Base-by-base conservation (phyloP, 805 yeast species). In the Teunomyces barrocoloradensis region DNA sequence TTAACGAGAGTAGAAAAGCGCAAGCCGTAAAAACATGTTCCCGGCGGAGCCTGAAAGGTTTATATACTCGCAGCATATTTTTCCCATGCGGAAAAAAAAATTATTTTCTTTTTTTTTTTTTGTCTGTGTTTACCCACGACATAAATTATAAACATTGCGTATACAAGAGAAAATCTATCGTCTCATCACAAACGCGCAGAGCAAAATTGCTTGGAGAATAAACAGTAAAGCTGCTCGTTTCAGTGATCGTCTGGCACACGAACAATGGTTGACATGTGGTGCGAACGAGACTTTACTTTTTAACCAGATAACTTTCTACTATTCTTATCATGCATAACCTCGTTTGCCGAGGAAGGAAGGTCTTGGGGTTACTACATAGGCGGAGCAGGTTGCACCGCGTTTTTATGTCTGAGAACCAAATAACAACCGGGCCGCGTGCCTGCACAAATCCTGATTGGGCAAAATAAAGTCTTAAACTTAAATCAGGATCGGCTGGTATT, bases 1-100 rank as follows among this genome's bases (percentile, higher is more conserved):
- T 37, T 37, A 37, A 37, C 40, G 40, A 37, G 25, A 37, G 34
- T 32, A 32, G 39, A 33, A 25, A 25, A 30, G 25, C 43, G 36
- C 28, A 36, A 32, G 39, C 35, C 36, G 30, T 15, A n/a, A 37
- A 44, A 28, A 41, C 42, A 12, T n/a, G 10, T 34, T 32, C 18
- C 15, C 28, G 17, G 40, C 23, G 23, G 27, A 20, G 23, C 38
- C 27, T 23, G 15, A 11, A 23, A 37, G 40, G 11, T 37, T 37
- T 37, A 36, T 37, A 37, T 37, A 37, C 17, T 37, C 40, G 40
- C 27, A 37, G 40, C 15, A 13, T 23, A 21, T 12, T 11, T n/a
- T 23, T n/a, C 12, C 28, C 18, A 13, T 9, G 4, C 13, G 17
- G 10, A 32, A 32, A 15, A 37, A 21, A 36, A 37, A 36, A 36